phyloP scores from a whole-genome alignment of 73 alveolate genomes.

The Stentor coeruleus region DNA sequence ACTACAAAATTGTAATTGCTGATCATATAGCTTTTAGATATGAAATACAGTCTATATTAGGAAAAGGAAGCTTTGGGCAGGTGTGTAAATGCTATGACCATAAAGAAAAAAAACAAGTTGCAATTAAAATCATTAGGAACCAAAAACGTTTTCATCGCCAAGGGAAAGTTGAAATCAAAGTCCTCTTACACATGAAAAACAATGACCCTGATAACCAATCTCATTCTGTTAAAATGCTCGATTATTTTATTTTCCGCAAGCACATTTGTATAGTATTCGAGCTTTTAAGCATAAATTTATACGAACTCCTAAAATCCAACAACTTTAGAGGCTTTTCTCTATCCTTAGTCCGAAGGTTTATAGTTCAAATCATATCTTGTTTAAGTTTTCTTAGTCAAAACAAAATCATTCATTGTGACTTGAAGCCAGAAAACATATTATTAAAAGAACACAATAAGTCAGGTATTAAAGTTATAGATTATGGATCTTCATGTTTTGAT shows the following conservation, averaged over 20 bases:
- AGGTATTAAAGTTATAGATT: constrained; percentile 71
- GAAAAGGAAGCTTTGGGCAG: constrained; percentile 96
- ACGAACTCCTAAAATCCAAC: constrained; percentile 62
- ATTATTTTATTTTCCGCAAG: constrained; percentile 46
- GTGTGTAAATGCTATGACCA: constrained; percentile 92
- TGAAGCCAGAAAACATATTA: constrained; percentile 80
- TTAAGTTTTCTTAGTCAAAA: constrained; percentile 46
- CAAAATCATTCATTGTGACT: constrained; percentile 75
- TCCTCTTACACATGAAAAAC: constrained; percentile 58
- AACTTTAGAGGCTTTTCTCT: constrained; percentile 64
- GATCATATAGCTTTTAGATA: constrained; percentile 90
- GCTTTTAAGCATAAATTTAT: constrained; percentile 60
- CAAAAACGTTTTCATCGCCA: constrained; percentile 83
- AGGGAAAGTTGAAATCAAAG: constrained; percentile 85
- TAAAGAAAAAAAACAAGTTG: constrained; percentile 70
- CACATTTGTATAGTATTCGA: constrained; percentile 72
- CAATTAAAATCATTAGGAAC: constrained; percentile 85
- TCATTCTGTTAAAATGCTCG: constrained; percentile 46
- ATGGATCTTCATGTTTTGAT: constrained; percentile 76
- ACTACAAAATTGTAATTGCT: constrained; percentile 63
- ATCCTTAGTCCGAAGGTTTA: constrained; percentile 58
- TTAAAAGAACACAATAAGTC: constrained; percentile 57
- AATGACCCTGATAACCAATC: constrained; percentile 42
- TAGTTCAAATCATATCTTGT: constrained; percentile 55
- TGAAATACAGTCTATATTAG: constrained; percentile 80